Percentiles rank a stretch among this genome's conserved stretches.
Conservation (phyloP, 2,329 filamentous ascomycete species). For the Paracorniculantispora psalliotae region DNA sequence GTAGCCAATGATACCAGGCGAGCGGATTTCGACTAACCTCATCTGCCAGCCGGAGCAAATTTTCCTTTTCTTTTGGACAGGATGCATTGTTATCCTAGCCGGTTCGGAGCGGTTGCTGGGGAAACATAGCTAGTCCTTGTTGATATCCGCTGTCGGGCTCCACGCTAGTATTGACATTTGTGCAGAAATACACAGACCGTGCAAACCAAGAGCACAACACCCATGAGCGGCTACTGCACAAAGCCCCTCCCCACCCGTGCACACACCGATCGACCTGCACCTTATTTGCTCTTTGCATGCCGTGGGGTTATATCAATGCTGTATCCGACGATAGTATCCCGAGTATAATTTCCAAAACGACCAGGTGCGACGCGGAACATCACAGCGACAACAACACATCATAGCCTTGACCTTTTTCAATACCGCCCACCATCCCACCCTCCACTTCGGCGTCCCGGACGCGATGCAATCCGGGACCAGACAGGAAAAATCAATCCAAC, state of each 20-base stretch:
- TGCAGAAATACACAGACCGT: background rate
- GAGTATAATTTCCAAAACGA: background rate
- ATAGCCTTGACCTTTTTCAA: background rate
- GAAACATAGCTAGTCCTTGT: constrained; percentile 9
- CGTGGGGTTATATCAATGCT: constrained; percentile 7
- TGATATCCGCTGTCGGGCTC: constrained; percentile 6
- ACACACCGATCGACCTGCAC: constrained; percentile 10
- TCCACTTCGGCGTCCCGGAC: constrained; percentile 10
- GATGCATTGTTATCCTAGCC: background rate
- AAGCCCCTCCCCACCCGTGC: constrained; percentile 11
- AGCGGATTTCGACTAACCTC: background rate
- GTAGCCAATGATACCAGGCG: background rate
- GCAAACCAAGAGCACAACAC: constrained; percentile 9
- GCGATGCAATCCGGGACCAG: constrained; percentile 10
- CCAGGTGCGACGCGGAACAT: background rate
- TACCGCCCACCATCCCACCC: background rate
- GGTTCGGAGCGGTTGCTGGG: background rate
- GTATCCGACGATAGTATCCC: background rate
- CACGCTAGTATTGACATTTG: constrained; percentile 2
- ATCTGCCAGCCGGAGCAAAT: background rate
- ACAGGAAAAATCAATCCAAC: constrained; percentile 20
- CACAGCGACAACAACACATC: background rate
- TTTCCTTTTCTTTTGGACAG: background rate
- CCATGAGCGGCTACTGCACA: constrained; percentile 4
- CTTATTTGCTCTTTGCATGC: constrained; percentile 3